Evolutionary conservation across 768 basidiomycete genomes (phyloP), one percentile per base, ranked within the genome.

Genomic region (Kwoniella sp.): DNA sequence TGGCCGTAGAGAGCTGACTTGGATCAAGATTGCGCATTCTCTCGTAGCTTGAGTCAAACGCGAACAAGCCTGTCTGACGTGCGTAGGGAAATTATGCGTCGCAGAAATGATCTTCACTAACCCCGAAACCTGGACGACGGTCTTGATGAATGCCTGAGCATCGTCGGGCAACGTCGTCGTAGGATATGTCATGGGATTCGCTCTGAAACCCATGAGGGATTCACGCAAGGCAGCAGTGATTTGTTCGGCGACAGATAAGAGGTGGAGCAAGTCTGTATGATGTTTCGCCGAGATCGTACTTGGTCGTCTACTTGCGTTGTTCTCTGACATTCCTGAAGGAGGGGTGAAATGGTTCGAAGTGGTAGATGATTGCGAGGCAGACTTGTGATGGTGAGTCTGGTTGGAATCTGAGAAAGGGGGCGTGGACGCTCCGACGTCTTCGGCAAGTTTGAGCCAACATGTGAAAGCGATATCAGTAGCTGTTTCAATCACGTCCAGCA

Each of bases 21-120:
- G 90, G 19, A 94, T 82, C 52, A 95, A 83, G 68, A 91, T 90
- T 53, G 90, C 88, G 71, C 92, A 89, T 77, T 91, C 91, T 79
- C 94, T 88, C 12, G 92, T 91, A 13, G 88, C 85, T 70, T 90
- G 89, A 22, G 88, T 90, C 60, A 96, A 83, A 67, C 85, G 85
- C 44, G 88, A 85, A 82, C 92, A 87, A 72, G 87, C 86, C 58
- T 82, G 84, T 63, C 90, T 86, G 47, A 94, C 82, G 33, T 83
- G 79, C 3, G 86, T 80, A 17, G 86, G 85, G 53, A 87, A 85
- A n/a, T 85, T 83, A 63, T 85, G 83, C 19, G 82, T 80, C 24
- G 83, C 82, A 55, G 86, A 86, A 21, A 76, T 83, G 81, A 60
- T 63, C 80, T 90, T 92, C 70, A 92, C 84, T 2, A 86, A 81